Conservation (phyloP, 1,139 yeast genomes). For the Candida sanyaensis region DNA sequence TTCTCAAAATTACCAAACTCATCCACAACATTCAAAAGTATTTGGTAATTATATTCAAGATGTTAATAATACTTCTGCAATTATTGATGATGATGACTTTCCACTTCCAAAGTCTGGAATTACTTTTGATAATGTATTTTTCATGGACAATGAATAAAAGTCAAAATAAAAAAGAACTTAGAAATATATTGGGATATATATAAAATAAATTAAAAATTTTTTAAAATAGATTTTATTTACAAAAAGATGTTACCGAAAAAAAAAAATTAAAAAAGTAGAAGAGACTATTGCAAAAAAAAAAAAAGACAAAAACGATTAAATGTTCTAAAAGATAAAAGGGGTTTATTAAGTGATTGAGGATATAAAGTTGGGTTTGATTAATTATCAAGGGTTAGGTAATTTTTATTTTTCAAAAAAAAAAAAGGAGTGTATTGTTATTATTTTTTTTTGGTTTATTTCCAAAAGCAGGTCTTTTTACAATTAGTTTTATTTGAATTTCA, state of each 20-base stretch:
- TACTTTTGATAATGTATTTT: conserved; percentile 40
- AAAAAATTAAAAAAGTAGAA: conserved; percentile 3
- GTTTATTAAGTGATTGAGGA: no score
- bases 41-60: conserved; percentile 15
- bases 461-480: neutral
- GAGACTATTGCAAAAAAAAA: neutral
- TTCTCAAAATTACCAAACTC: conserved; percentile 1
- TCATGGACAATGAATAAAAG: conserved; percentile 30
- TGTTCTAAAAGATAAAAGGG: no score
- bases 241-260: conserved; percentile 2
- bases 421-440: no score
- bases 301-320: no score
- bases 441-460: no score
- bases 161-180: conserved; percentile 6
- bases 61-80: conserved; percentile 45
- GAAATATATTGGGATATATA: neutral
- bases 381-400: no score
- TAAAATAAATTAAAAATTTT: neutral
- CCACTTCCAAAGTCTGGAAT: conserved; percentile 16
- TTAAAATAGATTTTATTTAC: neutral
- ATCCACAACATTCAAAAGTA: conserved; percentile 2
- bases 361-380: no score
- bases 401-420: no score
- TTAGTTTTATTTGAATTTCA: neutral
- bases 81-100: conserved; percentile 39